Evolutionary conservation across 2,329 filamentous ascomycete species (phyloP).

Genomic region (Alternaria gansuensis): DNA sequence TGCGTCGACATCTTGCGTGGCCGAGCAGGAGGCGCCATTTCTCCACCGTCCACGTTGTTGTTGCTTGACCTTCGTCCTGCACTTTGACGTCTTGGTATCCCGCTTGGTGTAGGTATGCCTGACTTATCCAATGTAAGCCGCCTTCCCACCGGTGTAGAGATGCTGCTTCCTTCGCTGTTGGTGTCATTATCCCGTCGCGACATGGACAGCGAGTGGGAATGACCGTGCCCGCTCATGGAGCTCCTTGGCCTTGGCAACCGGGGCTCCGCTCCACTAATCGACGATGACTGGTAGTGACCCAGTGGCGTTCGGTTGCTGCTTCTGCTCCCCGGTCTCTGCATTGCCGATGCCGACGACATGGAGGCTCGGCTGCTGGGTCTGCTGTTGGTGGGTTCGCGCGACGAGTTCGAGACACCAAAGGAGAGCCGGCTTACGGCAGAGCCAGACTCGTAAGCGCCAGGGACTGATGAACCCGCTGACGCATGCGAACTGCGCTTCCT

Average conservation of each 20-base stretch:
- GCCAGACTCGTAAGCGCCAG: constrained; percentile 37
- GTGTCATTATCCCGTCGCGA: constrained; percentile 60
- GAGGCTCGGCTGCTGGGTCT: constrained; percentile 76
- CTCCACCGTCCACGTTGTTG: constrained; percentile 52
- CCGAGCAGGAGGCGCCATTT: constrained; percentile 59
- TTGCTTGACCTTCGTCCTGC: constrained; percentile 55
- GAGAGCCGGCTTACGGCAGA: constrained; percentile 59
- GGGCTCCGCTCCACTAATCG: constrained; percentile 57
- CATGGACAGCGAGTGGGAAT: constrained; percentile 46
- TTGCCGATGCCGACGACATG: constrained; percentile 40
- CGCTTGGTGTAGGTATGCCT: constrained; percentile 60
- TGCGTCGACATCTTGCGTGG: constrained; percentile 61
- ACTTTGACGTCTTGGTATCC: constrained; percentile 62
- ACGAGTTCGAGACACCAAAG: constrained; percentile 55
- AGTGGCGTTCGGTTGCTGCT: constrained; percentile 73
- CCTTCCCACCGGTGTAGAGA: constrained; percentile 56
- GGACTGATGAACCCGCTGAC: constrained; percentile 53
- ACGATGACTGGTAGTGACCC: constrained; percentile 61
- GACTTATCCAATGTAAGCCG: constrained; percentile 58
- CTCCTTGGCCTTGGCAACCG: constrained; percentile 68
- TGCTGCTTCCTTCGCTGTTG: constrained; percentile 49
- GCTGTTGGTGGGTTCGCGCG: constrained; percentile 54
- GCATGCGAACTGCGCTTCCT: constrained; percentile 71
- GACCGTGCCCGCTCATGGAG: constrained; percentile 66
- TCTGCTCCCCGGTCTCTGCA: constrained; percentile 66